Evolutionary conservation across 805 yeast genomes (phyloP), one percentile per base, ranked within the genome.

Genomic region (Starmerella kuoi): DNA sequence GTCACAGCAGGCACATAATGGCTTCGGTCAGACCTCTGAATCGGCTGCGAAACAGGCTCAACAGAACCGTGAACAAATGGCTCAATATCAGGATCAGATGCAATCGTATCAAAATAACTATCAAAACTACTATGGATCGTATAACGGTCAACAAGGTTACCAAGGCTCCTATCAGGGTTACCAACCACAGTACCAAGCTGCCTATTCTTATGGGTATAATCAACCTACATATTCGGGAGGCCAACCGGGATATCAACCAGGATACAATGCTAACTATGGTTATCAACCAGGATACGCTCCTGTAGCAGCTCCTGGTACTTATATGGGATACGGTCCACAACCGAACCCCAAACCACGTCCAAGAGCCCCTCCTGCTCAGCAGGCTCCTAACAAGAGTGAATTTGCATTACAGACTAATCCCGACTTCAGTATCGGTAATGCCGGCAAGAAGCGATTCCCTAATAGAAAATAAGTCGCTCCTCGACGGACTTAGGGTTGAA

Each of bases 381-480:
- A 33, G 18, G 28, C 25, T n/a, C 24, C 33, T 12, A 22, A 34
- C 31, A 33, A 43, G 8, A 51, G 54, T 32, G 56, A 52, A 15
- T 23, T 52, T 7, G 54, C 48, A 5, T 37, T 52, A 31, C 44
- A 41, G 21, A 40, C 26, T 35, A 52, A 52, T 35, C 56, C 56
- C 2, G 56, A 52, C 40, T 52, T 52, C 41, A 44, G 49, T 9
- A 17, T 52, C 1, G 54, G 51, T 31, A 41, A 28, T 5, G 20
- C 35, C 30, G 38, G 46, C 23, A 35, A 27, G 24, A 35, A 34
- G 24, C 40, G 46, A 9, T 44, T 46, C 11, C 47, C 35, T 6
- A 31, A 24, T 24, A 35, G 33, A n/a, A 18, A 31, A 26, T 14
- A 20, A 19, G 5, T 5, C 5, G 38, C 14, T 14, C 12, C 28